Percentiles rank a stretch among this genome's conserved stretches.
Conservation (phyloP, 768 basidiomycete genomes). For the Calvatia gigantea region DNA sequence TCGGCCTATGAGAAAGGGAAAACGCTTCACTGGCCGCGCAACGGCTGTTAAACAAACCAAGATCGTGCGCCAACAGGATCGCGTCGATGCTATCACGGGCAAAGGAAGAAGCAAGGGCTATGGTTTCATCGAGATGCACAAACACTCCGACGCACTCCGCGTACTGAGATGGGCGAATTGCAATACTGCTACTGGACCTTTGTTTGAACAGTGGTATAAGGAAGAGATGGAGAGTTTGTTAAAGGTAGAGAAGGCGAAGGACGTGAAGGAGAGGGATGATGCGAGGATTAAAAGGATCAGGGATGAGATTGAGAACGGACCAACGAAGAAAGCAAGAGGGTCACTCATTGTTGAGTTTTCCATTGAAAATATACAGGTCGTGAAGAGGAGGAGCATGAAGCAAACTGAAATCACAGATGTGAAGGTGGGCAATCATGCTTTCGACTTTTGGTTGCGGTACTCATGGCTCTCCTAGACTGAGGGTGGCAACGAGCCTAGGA, state of each 20-base stretch:
- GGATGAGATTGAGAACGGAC: slow-evolving; percentile 44
- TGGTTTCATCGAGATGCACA: slow-evolving; percentile 89
- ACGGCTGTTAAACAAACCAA: slow-evolving; percentile 80
- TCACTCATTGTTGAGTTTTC: slow-evolving; percentile 91
- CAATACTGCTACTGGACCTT: slow-evolving; percentile 57
- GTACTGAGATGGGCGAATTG: slow-evolving; percentile 95
- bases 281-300: slow-evolving; percentile 54
- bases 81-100: slow-evolving; percentile 84
- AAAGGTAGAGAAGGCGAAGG: slow-evolving; percentile 58
- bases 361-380: slow-evolving; percentile 91
- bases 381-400: slow-evolving; percentile 60
- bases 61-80: slow-evolving; percentile 85
- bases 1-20: slow-evolving; percentile 16
- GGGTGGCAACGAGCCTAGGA: background rate
- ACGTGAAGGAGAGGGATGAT: slow-evolving; percentile 52
- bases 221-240: slow-evolving; percentile 65
- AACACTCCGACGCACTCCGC: slow-evolving; percentile 86
- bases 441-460: background rate
- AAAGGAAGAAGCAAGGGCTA: slow-evolving; percentile 91
- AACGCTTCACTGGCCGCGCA: slow-evolving; percentile 26
- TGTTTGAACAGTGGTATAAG: slow-evolving; percentile 85
- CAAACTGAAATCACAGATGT: slow-evolving; percentile 12
- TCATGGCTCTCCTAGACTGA: background rate
- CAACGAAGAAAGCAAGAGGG: slow-evolving; percentile 38
- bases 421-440: background rate